These are phyloP conservation scores for Abrus pulchellus DNA, from an alignment of 306 rosid genomes.

Conservation along the genomic window DNA sequence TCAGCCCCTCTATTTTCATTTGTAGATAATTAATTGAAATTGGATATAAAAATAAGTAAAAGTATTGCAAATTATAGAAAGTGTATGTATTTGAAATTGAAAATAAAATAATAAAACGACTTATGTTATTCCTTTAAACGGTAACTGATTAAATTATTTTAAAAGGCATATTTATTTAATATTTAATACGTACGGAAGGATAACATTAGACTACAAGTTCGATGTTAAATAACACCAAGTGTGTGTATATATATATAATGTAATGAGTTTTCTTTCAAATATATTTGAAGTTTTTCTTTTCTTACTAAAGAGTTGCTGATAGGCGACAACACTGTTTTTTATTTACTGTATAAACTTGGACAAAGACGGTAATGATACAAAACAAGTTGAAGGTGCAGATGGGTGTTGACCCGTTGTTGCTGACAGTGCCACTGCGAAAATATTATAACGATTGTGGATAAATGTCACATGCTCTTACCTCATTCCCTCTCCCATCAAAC, in stretches of 20 bases:
- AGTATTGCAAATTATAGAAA: too few relatives aligned
- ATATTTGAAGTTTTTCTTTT: background rate
- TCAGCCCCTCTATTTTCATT: too few relatives aligned
- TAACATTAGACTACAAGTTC: too few relatives aligned
- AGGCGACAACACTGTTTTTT: background rate
- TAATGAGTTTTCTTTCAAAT: background rate
- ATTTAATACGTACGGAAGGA: background rate
- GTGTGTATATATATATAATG: background rate
- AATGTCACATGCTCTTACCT: background rate
- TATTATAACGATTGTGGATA: background rate
- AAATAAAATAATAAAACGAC: too few relatives aligned
- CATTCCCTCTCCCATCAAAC: conserved; percentile 39
- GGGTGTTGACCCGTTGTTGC: conserved; percentile 9
- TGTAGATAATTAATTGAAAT: too few relatives aligned
- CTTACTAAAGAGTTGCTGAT: background rate
- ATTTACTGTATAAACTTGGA: background rate
- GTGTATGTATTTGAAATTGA: too few relatives aligned
- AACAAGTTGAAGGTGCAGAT: conserved; percentile 18
- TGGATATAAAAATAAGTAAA: too few relatives aligned
- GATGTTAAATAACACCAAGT: background rate
- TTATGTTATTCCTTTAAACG: too few relatives aligned
- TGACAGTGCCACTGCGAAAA: background rate
- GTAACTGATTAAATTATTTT: too few relatives aligned
- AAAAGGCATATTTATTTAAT: too few relatives aligned
- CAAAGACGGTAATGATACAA: background rate